These are phyloP conservation scores for Quercus agrifolia DNA, from an alignment of 306 rosid species.

Conservation along the genomic window DNA sequence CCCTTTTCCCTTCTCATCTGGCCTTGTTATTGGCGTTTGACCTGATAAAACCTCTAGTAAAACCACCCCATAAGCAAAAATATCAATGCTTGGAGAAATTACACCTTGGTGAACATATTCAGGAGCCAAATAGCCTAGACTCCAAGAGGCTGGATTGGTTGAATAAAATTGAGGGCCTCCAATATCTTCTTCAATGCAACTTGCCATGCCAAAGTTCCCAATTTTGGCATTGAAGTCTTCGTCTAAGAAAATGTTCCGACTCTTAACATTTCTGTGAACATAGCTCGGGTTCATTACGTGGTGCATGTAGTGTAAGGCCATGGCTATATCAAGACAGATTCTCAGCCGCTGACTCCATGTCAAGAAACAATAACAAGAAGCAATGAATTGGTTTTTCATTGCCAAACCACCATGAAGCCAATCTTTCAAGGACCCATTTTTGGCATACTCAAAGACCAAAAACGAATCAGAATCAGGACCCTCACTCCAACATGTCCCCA, in stretches of 20 bases:
- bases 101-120: conserved; percentile 67
- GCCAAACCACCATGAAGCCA: conserved; percentile 97
- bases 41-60: conserved; percentile 70
- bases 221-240: conserved; percentile 85
- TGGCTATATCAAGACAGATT: conserved; percentile 78
- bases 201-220: conserved; percentile 75
- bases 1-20: conserved; percentile 46
- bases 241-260: conserved; percentile 77
- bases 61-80: conserved; percentile 74
- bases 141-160: conserved; percentile 52
- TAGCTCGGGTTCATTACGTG: conserved; percentile 64
- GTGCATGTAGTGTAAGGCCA: conserved; percentile 78
- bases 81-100: conserved; percentile 58
- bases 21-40: conserved; percentile 51
- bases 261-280: conserved; percentile 69
- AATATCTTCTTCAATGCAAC: conserved; percentile 46
- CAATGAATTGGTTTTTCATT: conserved; percentile 84
- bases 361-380: conserved; percentile 85
- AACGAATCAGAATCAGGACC: conserved; percentile 58
- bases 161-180: conserved; percentile 44
- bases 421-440: conserved; percentile 82
- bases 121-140: conserved; percentile 67
- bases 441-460: conserved; percentile 71
- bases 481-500: conserved; percentile 56
- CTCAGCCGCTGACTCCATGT: conserved; percentile 84